Evolutionary conservation across 176 grass and related monocot genomes (phyloP).

Genomic region (Elymus sibiricus): DNA sequence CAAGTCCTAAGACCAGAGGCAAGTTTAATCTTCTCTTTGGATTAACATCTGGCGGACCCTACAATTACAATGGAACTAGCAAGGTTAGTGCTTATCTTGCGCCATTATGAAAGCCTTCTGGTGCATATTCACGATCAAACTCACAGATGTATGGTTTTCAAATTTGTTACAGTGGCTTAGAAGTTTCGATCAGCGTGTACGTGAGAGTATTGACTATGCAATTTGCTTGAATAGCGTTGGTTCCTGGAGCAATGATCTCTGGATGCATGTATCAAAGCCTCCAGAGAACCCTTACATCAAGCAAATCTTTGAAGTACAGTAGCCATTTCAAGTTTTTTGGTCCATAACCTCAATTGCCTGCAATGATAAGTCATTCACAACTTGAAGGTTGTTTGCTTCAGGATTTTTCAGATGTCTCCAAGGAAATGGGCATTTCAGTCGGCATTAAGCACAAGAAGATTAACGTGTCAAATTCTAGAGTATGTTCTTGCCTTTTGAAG

Average conservation of each 20-base stretch:
- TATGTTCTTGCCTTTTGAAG: constrained; percentile 43
- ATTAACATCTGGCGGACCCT: constrained; percentile 93
- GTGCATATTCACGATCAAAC: constrained; percentile 18
- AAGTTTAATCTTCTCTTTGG: constrained; percentile 98
- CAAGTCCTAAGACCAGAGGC: constrained; percentile 89
- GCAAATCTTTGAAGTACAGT: constrained; percentile 84
- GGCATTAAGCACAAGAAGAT: constrained; percentile 99
- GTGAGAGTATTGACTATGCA: constrained; percentile 93
- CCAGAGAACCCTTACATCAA: constrained; percentile 96
- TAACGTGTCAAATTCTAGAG: constrained; percentile 91
- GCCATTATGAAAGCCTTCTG: background rate
- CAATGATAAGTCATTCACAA: background rate
- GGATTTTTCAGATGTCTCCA: constrained; percentile 79
- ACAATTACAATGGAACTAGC: constrained; percentile 97
- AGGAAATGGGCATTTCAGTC: constrained; percentile 77
- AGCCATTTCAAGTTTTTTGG: constrained; percentile 15
- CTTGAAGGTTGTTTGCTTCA: constrained; percentile 42
- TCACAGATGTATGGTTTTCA: background rate
- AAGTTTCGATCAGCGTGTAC: constrained; percentile 93
- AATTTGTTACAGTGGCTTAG: constrained; percentile 80
- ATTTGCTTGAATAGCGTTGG: constrained; percentile 98
- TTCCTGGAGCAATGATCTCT: constrained; percentile 84
- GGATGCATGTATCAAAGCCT: constrained; percentile 97
- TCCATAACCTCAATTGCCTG: background rate
- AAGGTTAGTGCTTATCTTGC: constrained; percentile 47